Base-by-base conservation (phyloP, 768 basidiomycete genomes). In the Daedalea quercina region DNA sequence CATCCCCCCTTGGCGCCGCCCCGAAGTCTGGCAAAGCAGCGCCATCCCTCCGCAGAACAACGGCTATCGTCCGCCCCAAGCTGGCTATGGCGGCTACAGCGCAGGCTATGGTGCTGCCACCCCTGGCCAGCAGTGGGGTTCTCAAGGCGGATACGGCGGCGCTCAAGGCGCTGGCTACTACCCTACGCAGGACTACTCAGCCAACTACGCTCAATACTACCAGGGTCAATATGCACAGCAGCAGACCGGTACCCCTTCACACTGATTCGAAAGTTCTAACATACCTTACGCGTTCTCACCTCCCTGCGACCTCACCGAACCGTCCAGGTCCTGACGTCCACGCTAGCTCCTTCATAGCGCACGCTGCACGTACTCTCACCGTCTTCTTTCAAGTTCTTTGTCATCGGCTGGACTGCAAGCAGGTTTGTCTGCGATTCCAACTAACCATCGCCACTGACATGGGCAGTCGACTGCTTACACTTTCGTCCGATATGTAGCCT, bases 1-100 rank as follows among this genome's bases (percentile, higher is more conserved):
- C 63, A 79, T 92, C 53, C 90, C 91, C 64, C 90, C 90, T 25
- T 93, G 90, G 90, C 87, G 90, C 63, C 87, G 89, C 56, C 91
- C 90, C 3, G 90, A 93, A 69, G 81, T 83, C 50, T 93, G 90
- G 90, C 81, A 84, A 58, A 80, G 83, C 54, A 64, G 57, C 55
- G 68, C 55, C 25, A 57, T 59, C 47, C 50, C 55, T 44, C 58
- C 77, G 53, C 76, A 80, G 59, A 74, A 78, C 57, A 56, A 69
- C 26, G 84, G 82, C 49, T 86, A 80, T 70, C 80, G 87, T 52
- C 86, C 87, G 28, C 85, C 84, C 13, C 67, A 65, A 52, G 73
- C n/a, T n/a, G n/a, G 73, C 47, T 71, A 69, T 42, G 50, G 44
- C 20, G 59, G 60, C 26, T 61, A 54, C 46, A 26, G 37, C 33